Evolutionary conservation across 1,284 basidiomycete genomes (phyloP).

Genomic region (Psilocybe mexicana): DNA sequence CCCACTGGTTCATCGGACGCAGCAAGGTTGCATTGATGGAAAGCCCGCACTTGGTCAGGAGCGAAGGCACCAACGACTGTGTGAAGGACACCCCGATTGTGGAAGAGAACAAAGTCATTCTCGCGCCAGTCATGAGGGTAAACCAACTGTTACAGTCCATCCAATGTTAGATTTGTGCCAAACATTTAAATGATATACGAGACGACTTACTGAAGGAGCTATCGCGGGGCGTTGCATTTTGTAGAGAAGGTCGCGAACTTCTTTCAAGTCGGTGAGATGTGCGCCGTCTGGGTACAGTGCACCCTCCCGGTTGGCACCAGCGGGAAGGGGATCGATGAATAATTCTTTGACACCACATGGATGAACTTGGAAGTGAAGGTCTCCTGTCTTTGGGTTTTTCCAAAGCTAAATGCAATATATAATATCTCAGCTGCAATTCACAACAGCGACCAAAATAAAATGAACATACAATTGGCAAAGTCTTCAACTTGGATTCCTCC

Average conservation of each 20-base stretch:
- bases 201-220: slow-evolving; percentile 54
- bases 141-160: slow-evolving; percentile 40
- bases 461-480: slow-evolving; percentile 51
- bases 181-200: background rate
- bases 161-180: background rate
- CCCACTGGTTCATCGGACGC: slow-evolving; percentile 71
- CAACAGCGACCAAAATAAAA: background rate
- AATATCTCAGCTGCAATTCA: background rate
- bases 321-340: slow-evolving; percentile 63
- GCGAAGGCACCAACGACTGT: slow-evolving; percentile 77
- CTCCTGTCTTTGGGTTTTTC: slow-evolving; percentile 83
- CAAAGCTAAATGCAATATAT: slow-evolving; percentile 50
- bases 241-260: slow-evolving; percentile 75
- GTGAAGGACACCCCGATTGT: slow-evolving; percentile 78
- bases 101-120: slow-evolving; percentile 64
- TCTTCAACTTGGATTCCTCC: slow-evolving; percentile 73
- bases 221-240: slow-evolving; percentile 83
- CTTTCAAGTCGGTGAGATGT: slow-evolving; percentile 65
- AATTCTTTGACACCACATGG: slow-evolving; percentile 63
- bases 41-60: slow-evolving; percentile 70
- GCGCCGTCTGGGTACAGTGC: slow-evolving; percentile 78
- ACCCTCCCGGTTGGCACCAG: slow-evolving; percentile 46
- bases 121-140: slow-evolving; percentile 63
- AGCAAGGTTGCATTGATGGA: slow-evolving; percentile 84
- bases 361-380: slow-evolving; percentile 78